Conservation (phyloP, 2,329 filamentous ascomycete genomes). For the Pyrenophora graminea region DNA sequence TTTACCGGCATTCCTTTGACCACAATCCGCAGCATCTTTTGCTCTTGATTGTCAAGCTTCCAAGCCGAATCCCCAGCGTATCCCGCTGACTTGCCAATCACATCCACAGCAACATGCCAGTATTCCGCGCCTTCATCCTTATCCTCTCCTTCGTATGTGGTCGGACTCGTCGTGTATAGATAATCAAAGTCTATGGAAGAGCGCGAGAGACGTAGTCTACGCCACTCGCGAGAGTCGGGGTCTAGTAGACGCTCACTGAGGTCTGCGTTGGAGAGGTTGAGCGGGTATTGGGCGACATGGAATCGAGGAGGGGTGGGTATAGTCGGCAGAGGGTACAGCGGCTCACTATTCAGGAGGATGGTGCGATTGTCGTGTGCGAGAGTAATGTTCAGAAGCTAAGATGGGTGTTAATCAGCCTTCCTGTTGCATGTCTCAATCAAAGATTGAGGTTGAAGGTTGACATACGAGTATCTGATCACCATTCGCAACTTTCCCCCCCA, state of each 20-base stretch:
- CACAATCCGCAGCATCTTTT: slow-evolving; percentile 34
- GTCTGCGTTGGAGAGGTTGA: slow-evolving; percentile 31
- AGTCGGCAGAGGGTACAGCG: slow-evolving; percentile 35
- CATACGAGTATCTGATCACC: slow-evolving; percentile 34
- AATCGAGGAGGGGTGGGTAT: slow-evolving; percentile 31
- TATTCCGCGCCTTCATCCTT: slow-evolving; percentile 19
- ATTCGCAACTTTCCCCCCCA: slow-evolving; percentile 4
- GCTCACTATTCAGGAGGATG: slow-evolving; percentile 31
- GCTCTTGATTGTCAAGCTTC: slow-evolving; percentile 27
- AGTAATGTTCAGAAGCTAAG: slow-evolving; percentile 39
- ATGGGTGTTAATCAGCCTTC: slow-evolving; percentile 1
- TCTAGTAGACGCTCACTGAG: slow-evolving; percentile 26
- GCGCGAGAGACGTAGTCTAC: slow-evolving; percentile 13
- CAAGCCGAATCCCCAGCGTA: slow-evolving; percentile 14
- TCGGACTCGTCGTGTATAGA: slow-evolving; percentile 25
- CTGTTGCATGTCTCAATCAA: not conserved
- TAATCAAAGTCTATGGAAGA: slow-evolving; percentile 23
- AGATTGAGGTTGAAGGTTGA: not conserved
- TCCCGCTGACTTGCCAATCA: slow-evolving; percentile 25
- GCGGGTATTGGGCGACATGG: slow-evolving; percentile 20
- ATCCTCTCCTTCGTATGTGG: slow-evolving; percentile 13
- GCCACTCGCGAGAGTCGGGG: slow-evolving; percentile 16
- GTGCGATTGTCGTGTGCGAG: slow-evolving; percentile 35
- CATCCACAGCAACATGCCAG: slow-evolving; percentile 39
- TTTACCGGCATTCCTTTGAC: slow-evolving; percentile 26